Evolutionary conservation across 2,329 filamentous ascomycete species (phyloP), one percentile per base, ranked within the genome.

Genomic region (Aureobasidium zeae): DNA sequence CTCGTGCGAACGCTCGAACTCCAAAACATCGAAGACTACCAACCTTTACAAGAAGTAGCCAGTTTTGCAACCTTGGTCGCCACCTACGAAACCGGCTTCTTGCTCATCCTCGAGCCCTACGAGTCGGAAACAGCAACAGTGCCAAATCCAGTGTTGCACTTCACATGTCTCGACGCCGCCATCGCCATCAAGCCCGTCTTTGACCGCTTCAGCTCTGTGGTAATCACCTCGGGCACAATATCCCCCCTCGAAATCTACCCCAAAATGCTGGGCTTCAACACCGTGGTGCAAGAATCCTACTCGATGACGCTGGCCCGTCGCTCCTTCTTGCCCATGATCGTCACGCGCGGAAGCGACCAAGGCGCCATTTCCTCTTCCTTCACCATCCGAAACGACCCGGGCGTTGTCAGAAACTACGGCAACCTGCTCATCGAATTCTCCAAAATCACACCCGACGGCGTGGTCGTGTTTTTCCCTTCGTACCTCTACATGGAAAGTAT

Each of bases 401-500:
- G 85, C 49, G 89, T 96, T n/a, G 87, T 98, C 20, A 79, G 91
- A 35, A 98, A 98, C 62, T 98, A 95, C 55, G 93, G 91, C 32
- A 91, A 82, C 51, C 72, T 98, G 2, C 70, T 98, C 22, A 91
- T 88, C 6, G 91, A 98, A 60, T 96, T 98, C 60, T 85, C 87
- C 43, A 93, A 89, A 62, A 81, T 96, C 51, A 98, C 91, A 0
- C 93, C 91, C 0, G 91, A 98, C 56, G 91, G 91, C 22, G 81
- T 98, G 63, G 91, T 98, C n/a, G 91, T 98, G 28, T 98, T 98
- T 71, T 98, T 98, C 61, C 93, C 91, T 0, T 94, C 87, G 0
- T 98, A 98, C 56, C 74, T 98, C 1, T 98, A 98, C 67, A 96
- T 98, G 91, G 91, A 98, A 61, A 91, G 83, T 41, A 96, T 96